phyloP scores from a whole-genome alignment of 176 grass and related monocot species.

The Rhipidocladum racemiflorum region DNA sequence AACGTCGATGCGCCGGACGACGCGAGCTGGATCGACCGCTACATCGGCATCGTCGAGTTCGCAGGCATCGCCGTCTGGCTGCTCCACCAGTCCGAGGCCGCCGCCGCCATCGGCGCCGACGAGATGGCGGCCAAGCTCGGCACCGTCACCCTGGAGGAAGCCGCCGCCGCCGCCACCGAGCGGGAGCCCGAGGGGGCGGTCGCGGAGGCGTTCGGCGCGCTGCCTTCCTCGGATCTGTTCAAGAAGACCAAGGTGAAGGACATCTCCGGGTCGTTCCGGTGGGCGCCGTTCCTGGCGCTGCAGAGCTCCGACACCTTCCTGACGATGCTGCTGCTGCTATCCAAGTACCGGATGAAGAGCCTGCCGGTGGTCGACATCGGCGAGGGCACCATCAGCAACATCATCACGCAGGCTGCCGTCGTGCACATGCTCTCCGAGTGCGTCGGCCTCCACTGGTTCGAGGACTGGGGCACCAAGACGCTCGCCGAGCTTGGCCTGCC shows the following conservation, averaged over 20 bases:
- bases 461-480: constrained; percentile 89
- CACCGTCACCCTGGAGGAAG: constrained; percentile 46
- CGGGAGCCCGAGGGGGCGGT: constrained; percentile 15
- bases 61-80: constrained; percentile 91
- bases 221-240: constrained; percentile 93
- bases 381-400: constrained; percentile 84
- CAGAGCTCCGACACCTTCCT: constrained; percentile 95
- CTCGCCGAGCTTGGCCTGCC: constrained; percentile 78
- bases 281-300: constrained; percentile 93
- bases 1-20: constrained; percentile 83
- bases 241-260: constrained; percentile 91
- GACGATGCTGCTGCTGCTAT: constrained; percentile 86
- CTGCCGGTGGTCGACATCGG: constrained; percentile 90
- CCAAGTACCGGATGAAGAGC: constrained; percentile 97
- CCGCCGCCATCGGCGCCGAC: constrained; percentile 33
- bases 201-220: constrained; percentile 63
- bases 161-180: not conserved
- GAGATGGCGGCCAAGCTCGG: constrained; percentile 62
- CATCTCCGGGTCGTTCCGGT: constrained; percentile 91
- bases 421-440: constrained; percentile 98
- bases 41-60: constrained; percentile 97
- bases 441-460: constrained; percentile 85
- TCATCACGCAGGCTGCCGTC: constrained; percentile 78
- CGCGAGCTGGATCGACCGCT: constrained; percentile 93
- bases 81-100: constrained; percentile 60